phyloP scores from a whole-genome alignment of 305 asterid genomes.

The Plantago coronopus region DNA sequence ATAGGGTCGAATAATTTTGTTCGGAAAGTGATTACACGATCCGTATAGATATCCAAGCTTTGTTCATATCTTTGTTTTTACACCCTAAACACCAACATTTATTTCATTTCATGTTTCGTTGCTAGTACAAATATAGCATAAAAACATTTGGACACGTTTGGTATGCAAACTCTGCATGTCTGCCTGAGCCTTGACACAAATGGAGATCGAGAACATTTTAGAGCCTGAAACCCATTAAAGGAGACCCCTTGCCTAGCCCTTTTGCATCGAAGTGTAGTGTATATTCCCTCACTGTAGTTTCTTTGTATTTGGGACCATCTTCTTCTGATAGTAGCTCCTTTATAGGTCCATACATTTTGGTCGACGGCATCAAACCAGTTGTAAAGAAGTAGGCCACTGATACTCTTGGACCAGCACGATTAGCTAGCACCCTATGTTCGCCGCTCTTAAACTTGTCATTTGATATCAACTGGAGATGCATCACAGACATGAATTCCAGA shows the following conservation, averaged over 20 bases:
- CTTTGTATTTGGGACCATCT: slow-evolving; percentile 3
- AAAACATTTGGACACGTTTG: no score
- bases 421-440: slow-evolving; percentile 5
- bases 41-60: no score
- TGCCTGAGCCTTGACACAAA: no score
- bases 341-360: slow-evolving; percentile 6
- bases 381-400: not conserved
- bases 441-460: slow-evolving; percentile 7
- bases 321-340: not conserved
- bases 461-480: not conserved
- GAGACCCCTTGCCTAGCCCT: not conserved
- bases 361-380: not conserved
- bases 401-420: slow-evolving; percentile 2
- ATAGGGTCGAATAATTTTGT: no score
- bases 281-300: slow-evolving; percentile 1
- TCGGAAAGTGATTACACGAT: no score
- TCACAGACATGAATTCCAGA: not conserved
- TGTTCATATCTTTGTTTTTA: no score
- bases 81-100: no score
- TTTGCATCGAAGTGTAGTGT: not conserved
- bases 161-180: no score
- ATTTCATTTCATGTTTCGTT: no score
- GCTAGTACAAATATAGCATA: no score
- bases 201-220: no score
- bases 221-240: slow-evolving; percentile 1